These are phyloP conservation scores for Cryptosporidium andersoni DNA, from an alignment of 169 alveolate genomes.

Conservation along the genomic window DNA sequence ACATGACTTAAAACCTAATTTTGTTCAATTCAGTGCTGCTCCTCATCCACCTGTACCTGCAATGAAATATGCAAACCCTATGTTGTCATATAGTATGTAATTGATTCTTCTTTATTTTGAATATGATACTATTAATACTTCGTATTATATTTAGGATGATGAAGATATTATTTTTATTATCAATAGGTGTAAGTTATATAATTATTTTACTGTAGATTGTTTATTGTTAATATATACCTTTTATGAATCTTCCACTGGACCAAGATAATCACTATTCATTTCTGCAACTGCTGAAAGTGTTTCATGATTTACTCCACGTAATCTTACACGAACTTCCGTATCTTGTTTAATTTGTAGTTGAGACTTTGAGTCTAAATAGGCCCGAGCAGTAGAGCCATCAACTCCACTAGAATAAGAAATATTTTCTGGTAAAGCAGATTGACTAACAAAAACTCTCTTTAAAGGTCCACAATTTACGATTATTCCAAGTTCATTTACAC, in stretches of 20 bases:
- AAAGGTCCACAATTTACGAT: constrained; percentile 92
- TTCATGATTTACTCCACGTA: constrained; percentile 89
- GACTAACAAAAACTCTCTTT: constrained; percentile 86
- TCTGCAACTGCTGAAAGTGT: constrained; percentile 90
- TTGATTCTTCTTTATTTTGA: not conserved
- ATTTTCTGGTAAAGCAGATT: constrained; percentile 87
- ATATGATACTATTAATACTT: not conserved
- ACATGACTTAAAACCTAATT: constrained; percentile 86
- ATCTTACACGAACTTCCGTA: constrained; percentile 86
- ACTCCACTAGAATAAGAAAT: constrained; percentile 79
- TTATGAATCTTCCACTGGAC: constrained; percentile 80
- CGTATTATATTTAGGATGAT: not conserved
- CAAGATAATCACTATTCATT: constrained; percentile 86
- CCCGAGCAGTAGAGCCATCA: constrained; percentile 33
- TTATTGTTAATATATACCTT: not conserved
- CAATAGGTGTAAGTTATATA: not conserved
- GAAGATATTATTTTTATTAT: not conserved
- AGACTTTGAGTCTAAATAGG: constrained; percentile 84
- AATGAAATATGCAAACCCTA: constrained; percentile 91
- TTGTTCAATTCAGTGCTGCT: constrained; percentile 90
- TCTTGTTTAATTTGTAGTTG: constrained; percentile 84
- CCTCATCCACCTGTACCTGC: constrained; percentile 94
- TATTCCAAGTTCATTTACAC: constrained; percentile 88
- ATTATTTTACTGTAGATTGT: not conserved
- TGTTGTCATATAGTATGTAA: constrained; percentile 76